Evolutionary conservation across 495 filamentous ascomycete genomes (phyloP), one percentile per base, ranked within the genome.

Genomic region (Hypoxylon crocopeplum): DNA sequence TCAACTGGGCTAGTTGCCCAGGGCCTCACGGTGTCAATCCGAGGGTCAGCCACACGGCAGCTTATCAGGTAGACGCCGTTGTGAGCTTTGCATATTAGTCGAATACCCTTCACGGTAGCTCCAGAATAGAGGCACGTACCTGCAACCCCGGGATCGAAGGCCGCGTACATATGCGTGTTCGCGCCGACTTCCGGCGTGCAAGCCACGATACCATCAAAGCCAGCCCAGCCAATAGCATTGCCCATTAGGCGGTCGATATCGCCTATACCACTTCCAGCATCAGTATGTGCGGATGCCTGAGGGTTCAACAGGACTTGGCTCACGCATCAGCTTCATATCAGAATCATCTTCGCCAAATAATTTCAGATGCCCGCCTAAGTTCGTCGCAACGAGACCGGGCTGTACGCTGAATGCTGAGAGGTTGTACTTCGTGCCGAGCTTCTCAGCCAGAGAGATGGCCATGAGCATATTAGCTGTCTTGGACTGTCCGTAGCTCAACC

Each of bases 391-490:
- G 16, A 62, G 63, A 6, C 82, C 80, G 0, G 79, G 80, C 48
- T 84, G 77, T 37, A 79, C 42, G 22, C 71, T 74, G 29, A 71
- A 70, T 3, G 73, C 72, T 4, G 52, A 34, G 1, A 79, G 30
- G 4, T 72, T 69, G 12, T 52, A 30, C 27, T 50, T 37, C 3
- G 32, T 3, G 32, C 32, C 32, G 12, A 34, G 7, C 56, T 73
- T 82, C 21, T 67, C 40, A 0, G 76, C 71, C 15, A 82, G 60
- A 0, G 69, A 72, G 0, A 75, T 46, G 1, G 79, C 70, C 41
- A 83, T 77, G 24, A 84, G 69, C 24, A 82, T 72, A 54, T 81
- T 84, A 20, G 79, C 80, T 6, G 79, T 71, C 13, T 40, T 39
- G 4, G 33, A 30, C 17, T 39, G 15, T 5, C 29, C 45, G 19